Evolutionary conservation across 257 asterid species (phyloP), one percentile per base, ranked within the genome.

Genomic region (Marsdenia floribunda): DNA sequence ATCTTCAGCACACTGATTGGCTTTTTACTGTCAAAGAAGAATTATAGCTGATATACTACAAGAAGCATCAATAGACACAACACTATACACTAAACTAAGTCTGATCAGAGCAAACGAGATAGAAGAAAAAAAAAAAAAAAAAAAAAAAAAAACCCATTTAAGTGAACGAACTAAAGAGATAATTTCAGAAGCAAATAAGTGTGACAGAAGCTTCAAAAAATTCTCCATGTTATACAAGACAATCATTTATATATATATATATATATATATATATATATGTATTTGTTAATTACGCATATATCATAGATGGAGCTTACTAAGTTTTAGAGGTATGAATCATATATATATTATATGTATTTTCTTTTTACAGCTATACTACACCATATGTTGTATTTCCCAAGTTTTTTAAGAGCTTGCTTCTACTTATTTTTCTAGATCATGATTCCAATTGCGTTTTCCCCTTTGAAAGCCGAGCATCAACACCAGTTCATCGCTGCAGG

Each of bases 341-440:
- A 37, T 44, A 29, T 29, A 29, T 29, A 29, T 29, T 29, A 29
- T 0, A 29, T 29, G 33, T 1, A 29, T 29, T 29, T 44, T 6
- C 10, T 38, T 38, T 77, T 59, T 49, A 71, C 80, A 65, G 9
- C 68, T 64, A 37, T 63, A 65, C 42, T 52, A 26, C 26, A 64
- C 42, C 40, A 40, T 53, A 64, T 71, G 29, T 52, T 38, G 69
- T 67, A 52, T 40, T 77, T 72, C 50, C 74, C 72, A 53, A 60
- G 37, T 54, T 59, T 77, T 54, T 59, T 77, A 72, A 72, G 54
- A 77, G 70, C 61, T 77, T 53, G 59, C 53, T 60, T 18, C 46
- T 16, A 64, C 24, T 77, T 65, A 77, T 65, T 72, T 42, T 52
- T 53, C 59, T 6, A 44, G 11, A 40, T 40, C 70, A 72, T 64